A percentile compares a stretch with the other conserved stretches of the same genome.
Evolutionary conservation across 768 basidiomycete genomes (phyloP).

Genomic region (Udeniomyces megalosporus): DNA sequence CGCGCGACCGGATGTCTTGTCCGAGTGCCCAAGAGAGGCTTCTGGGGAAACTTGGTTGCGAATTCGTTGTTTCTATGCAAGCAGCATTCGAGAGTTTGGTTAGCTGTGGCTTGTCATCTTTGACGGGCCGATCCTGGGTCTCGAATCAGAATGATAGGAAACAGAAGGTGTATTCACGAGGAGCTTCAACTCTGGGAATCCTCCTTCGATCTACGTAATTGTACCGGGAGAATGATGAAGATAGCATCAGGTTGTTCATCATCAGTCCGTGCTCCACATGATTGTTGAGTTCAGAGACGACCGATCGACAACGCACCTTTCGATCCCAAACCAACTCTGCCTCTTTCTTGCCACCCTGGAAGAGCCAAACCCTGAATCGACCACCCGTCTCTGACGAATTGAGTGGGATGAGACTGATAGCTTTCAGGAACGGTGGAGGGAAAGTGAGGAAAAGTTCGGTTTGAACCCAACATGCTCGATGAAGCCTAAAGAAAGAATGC

Average conservation of each 20-base stretch:
- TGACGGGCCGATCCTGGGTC: too few relatives aligned
- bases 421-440: conserved; percentile 53
- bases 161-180: conserved; percentile 40
- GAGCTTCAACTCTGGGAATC: conserved; percentile 78
- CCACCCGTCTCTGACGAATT: conserved; percentile 71
- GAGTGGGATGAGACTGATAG: conserved; percentile 56
- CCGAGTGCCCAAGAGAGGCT: conserved; percentile 74
- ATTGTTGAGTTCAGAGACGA: background rate
- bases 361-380: conserved; percentile 80
- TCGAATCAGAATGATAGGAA: too few relatives aligned
- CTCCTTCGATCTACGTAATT: conserved; percentile 41
- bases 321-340: conserved; percentile 56
- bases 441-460: conserved; percentile 86
- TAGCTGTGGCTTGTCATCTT: too few relatives aligned
- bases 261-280: too few relatives aligned
- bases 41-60: conserved; percentile 68
- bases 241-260: background rate
- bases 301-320: conserved; percentile 37
- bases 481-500: background rate
- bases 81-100: too few relatives aligned
- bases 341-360: conserved; percentile 24
- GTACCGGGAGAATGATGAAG: background rate
- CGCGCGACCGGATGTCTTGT: conserved; percentile 25
- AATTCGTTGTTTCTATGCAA: conserved; percentile 63
- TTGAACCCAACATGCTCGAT: conserved; percentile 69